Evolutionary conservation across 2,329 filamentous ascomycete genomes (phyloP).

Genomic region (Epichloe glyceriae): DNA sequence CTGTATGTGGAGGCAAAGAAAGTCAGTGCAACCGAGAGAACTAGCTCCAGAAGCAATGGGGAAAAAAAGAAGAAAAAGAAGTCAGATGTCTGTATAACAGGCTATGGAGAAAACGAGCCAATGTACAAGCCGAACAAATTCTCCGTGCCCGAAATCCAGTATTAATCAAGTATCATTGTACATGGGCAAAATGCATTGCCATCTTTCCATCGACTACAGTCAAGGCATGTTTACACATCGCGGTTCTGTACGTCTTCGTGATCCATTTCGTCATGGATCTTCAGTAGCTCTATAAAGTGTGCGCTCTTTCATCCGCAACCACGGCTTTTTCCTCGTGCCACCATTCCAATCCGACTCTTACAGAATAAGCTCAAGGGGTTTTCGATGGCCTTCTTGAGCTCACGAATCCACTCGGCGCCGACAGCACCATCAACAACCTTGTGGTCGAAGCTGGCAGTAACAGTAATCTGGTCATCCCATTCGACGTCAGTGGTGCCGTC

Average conservation of each 20-base stretch:
- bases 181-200: conserved; percentile 22
- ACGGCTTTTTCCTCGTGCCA: background rate
- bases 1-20: background rate
- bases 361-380: conserved; percentile 87
- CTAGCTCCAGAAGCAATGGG: background rate
- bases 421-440: conserved; percentile 96
- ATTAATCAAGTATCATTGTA: conserved; percentile 32
- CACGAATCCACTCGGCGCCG: conserved; percentile 90
- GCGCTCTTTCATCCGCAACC: conserved; percentile 6
- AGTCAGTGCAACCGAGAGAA: background rate
- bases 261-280: conserved; percentile 5
- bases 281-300: conserved; percentile 9
- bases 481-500: conserved; percentile 63
- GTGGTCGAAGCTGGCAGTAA: conserved; percentile 96
- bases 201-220: conserved; percentile 9
- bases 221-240: conserved; percentile 1
- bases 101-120: conserved; percentile 12
- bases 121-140: conserved; percentile 17
- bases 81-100: conserved; percentile 9
- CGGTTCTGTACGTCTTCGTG: background rate
- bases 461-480: conserved; percentile 94
- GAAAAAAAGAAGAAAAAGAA: background rate
- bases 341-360: conserved; percentile 25
- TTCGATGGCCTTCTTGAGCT: conserved; percentile 95
- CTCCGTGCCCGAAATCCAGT: conserved; percentile 20